Evolutionary conservation across 1,284 basidiomycete genomes (phyloP).

Genomic region (Trametes pubescens): DNA sequence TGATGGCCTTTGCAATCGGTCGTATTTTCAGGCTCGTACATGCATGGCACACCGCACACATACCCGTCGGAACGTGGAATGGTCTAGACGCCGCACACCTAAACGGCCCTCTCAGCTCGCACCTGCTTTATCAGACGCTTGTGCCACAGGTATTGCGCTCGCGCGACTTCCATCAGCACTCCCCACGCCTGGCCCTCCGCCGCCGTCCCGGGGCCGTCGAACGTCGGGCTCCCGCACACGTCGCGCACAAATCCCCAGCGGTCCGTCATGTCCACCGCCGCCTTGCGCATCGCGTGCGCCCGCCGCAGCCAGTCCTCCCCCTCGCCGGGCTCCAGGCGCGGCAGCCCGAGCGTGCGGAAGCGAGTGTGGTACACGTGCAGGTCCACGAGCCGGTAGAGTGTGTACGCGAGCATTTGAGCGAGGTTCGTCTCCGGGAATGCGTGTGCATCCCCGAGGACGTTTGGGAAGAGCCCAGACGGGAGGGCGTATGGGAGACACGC

Average conservation of each 20-base stretch:
- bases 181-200: constrained; percentile 39
- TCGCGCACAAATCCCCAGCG: constrained; percentile 37
- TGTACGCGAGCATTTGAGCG: constrained; percentile 38
- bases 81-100: not conserved
- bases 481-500: constrained; percentile 33
- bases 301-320: constrained; percentile 20
- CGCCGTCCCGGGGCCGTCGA: constrained; percentile 35
- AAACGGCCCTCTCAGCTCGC: not conserved
- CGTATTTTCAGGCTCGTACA: too few species aligned
- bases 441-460: constrained; percentile 36
- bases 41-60: too few species aligned
- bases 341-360: constrained; percentile 15
- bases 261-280: constrained; percentile 35
- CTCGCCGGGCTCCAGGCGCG: not conserved
- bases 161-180: constrained; percentile 36
- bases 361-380: constrained; percentile 22
- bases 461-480: constrained; percentile 35
- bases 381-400: constrained; percentile 35
- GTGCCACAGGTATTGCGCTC: constrained; percentile 24
- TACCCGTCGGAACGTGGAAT: too few species aligned
- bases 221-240: constrained; percentile 39
- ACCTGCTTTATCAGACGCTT: not conserved
- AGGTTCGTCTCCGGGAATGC: constrained; percentile 40
- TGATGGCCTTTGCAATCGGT: too few species aligned
- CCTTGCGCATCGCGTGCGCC: constrained; percentile 31